Evolutionary conservation across 352 stramenopile species (phyloP).

Genomic region (Globisporangium megalacanthum): DNA sequence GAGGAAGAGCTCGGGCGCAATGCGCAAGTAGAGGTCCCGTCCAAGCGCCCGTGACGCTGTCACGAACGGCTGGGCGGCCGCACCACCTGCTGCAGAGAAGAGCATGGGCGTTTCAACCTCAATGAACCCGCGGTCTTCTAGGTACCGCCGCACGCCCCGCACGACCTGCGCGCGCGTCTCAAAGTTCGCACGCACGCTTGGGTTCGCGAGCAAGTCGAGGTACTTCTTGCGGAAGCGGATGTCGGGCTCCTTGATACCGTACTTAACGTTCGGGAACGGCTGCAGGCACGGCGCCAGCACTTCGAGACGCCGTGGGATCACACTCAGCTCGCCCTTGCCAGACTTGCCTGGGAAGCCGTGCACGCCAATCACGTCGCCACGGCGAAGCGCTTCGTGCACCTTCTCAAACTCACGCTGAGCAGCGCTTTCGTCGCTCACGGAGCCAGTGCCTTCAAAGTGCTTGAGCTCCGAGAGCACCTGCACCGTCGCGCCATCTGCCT

Average conservation of each 20-base stretch:
- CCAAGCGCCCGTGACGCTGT: constrained; percentile 97
- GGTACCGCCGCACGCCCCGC: constrained; percentile 47
- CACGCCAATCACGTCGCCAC: constrained; percentile 75
- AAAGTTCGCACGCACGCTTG: constrained; percentile 91
- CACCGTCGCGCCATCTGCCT: constrained; percentile 55
- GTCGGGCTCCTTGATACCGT: constrained; percentile 92
- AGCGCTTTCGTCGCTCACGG: constrained; percentile 6
- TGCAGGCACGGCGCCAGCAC: constrained; percentile 95
- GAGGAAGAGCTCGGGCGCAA: constrained; percentile 98
- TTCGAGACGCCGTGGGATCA: constrained; percentile 79
- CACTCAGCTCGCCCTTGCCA: constrained; percentile 78
- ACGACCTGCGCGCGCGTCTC: constrained; percentile 87
- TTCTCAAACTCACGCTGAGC: constrained; percentile 46
- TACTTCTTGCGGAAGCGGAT: constrained; percentile 98
- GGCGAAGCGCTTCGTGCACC: constrained; percentile 67
- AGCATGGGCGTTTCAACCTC: constrained; percentile 98
- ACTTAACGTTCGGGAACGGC: constrained; percentile 89
- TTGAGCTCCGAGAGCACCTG: constrained; percentile 78
- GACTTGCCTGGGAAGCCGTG: constrained; percentile 78
- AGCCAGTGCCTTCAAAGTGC: constrained; percentile 42
- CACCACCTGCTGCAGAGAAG: constrained; percentile 96
- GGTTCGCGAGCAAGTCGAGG: constrained; percentile 97
- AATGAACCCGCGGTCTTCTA: constrained; percentile 71
- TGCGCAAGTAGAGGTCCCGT: constrained; percentile 94
- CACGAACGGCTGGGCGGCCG: constrained; percentile 96